Base-by-base conservation (phyloP, 768 basidiomycete species). In the Cystobasidium tubakii region DNA sequence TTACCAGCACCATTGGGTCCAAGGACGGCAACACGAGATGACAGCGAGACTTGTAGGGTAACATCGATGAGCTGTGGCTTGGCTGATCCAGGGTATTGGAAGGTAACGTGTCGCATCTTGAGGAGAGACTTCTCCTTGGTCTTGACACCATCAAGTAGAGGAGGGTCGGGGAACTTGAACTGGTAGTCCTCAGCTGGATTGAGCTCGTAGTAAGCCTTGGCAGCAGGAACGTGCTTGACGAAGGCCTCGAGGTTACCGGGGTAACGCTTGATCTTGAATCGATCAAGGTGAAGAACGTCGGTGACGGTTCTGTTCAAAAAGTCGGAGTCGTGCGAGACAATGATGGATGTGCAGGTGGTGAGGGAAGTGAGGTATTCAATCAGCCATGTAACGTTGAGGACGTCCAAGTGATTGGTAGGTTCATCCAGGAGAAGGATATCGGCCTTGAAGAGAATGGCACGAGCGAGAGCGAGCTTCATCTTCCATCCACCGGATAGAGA, bases 1-100 rank as follows among this genome's bases (percentile, higher is more conserved):
- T 96, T 97, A 75, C 94, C 94, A 80, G 96, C 97, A 83, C 96
- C 96, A 85, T 99, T 95, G 79, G 96, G 96, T 76, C 96, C 96
- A 77, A 99, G 91, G 81, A 99, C 83, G 78, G 96, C 96, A 80
- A 99, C 96, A 87, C 96, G 96, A 75, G 96, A 99, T 74, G 93
- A 95, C 74, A 97, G 85, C 31, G 91, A 90, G 75, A 98, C 84
- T 25, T 92, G 91, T 82, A 94, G 96, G 79, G 90, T 92, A 78
- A 92, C 91, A 82, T 92, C 87, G 84, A 86, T 84, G 76, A 98
- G 83, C 82, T 90, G 92, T n/a, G 92, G 95, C 62, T 82, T 84
- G 57, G 85, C 80, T 75, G 90, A 85, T 57, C 92, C 91, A 6
- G 93, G 91, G 83, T 98, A 98, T 74, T 92, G 93, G 83, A 90